Conservation (phyloP, 2,329 filamentous ascomycete species). For the Fusarium praegraminearum region DNA sequence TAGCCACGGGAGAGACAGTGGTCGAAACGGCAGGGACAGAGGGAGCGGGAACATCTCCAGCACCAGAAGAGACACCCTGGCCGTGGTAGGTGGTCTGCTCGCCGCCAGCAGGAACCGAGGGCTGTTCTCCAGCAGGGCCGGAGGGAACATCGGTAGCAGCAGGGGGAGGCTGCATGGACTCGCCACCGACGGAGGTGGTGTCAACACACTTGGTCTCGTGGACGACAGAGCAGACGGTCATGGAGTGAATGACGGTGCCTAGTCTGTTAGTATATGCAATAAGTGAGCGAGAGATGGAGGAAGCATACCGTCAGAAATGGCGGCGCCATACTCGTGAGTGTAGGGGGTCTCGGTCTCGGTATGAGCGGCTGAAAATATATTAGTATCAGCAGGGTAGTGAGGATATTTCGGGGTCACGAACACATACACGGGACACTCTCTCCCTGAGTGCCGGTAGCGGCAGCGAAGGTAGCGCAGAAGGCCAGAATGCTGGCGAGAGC, state of each 20-base stretch:
- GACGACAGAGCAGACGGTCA: conserved; percentile 54
- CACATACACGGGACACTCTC: conserved; percentile 42
- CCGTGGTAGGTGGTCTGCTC: conserved; percentile 33
- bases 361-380: conserved; percentile 45
- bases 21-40: conserved; percentile 9
- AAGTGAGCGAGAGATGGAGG: neutral
- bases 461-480: conserved; percentile 39
- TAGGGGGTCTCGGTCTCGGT: conserved; percentile 47
- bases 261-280: neutral
- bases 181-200: conserved; percentile 46
- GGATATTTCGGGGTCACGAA: neutral
- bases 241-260: conserved; percentile 52
- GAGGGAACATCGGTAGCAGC: conserved; percentile 16
- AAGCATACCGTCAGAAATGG: conserved; percentile 50
- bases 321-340: conserved; percentile 51
- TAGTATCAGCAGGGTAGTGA: neutral
- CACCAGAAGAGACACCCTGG: conserved; percentile 26
- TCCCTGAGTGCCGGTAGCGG: conserved; percentile 27
- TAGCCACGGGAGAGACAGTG: conserved; percentile 9
- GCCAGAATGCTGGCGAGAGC: conserved; percentile 41
- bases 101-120: conserved; percentile 28
- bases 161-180: conserved; percentile 16
- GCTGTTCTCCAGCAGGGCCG: conserved; percentile 20
- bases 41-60: conserved; percentile 16
- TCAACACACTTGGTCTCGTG: conserved; percentile 52